Percentiles rank a stretch among this genome's conserved stretches.
phyloP scores from a whole-genome alignment of 169 alveolate species.

The Blepharisma undulans region DNA sequence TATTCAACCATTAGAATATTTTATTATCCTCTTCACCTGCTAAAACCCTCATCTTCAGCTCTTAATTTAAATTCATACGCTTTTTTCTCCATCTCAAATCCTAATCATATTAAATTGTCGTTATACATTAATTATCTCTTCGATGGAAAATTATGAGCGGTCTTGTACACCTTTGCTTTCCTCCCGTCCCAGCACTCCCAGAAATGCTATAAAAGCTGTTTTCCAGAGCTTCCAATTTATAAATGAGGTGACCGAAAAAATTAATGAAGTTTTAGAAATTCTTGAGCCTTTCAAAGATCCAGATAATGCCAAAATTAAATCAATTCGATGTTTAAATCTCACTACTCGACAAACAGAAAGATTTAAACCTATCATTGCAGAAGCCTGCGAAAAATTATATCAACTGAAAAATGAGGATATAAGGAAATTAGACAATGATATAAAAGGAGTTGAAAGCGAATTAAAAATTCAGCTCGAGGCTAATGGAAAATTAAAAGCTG shows the following conservation, averaged over 20 bases:
- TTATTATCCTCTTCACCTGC: neutral
- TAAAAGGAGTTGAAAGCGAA: neutral
- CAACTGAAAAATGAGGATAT: neutral
- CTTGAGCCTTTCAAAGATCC: neutral
- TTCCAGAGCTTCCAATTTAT: neutral
- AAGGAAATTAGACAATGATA: neutral
- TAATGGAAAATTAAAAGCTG: neutral
- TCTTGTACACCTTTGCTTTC: neutral
- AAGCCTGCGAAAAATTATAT: neutral
- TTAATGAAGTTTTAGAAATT: neutral
- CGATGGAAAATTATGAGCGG: neutral
- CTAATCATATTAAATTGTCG: neutral
- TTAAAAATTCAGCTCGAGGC: neutral
- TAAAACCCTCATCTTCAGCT: neutral
- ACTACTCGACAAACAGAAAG: neutral
- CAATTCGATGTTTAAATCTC: neutral
- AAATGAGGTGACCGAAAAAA: neutral
- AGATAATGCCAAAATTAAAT: neutral
- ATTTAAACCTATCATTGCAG: neutral
- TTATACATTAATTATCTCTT: neutral
- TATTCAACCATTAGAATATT: neutral
- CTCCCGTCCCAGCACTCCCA: neutral
- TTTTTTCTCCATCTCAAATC: neutral
- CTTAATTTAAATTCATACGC: no score
- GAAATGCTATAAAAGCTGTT: neutral